phyloP scores from a whole-genome alignment of 805 yeast genomes.

The Ogataea sp. region DNA sequence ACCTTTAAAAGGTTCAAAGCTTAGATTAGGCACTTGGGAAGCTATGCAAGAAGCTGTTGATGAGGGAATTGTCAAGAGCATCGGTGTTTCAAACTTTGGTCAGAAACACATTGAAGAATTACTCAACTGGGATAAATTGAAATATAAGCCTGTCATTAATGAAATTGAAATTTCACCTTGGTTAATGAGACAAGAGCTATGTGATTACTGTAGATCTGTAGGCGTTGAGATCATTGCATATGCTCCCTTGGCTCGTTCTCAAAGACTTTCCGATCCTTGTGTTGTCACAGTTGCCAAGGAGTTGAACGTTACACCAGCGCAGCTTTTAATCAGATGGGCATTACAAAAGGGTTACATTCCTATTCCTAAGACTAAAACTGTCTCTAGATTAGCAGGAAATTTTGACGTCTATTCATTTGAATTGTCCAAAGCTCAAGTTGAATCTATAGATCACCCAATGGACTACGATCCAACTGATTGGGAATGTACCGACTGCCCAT shows the following conservation, averaged over 20 bases:
- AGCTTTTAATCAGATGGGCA: constrained; percentile 67
- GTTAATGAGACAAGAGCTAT: constrained; percentile 60
- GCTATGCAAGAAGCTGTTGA: constrained; percentile 71
- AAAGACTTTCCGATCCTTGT: constrained; percentile 45
- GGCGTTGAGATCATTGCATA: constrained; percentile 64
- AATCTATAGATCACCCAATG: constrained; percentile 36
- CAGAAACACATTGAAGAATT: constrained; percentile 51
- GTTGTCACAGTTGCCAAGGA: constrained; percentile 41
- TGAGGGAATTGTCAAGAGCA: constrained; percentile 48
- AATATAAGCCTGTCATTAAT: constrained; percentile 60
- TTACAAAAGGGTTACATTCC: constrained; percentile 64
- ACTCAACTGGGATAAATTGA: constrained; percentile 45
- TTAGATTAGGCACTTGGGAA: constrained; percentile 55
- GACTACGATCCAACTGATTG: constrained; percentile 70
- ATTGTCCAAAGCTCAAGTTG: constrained; percentile 32
- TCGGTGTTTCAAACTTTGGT: constrained; percentile 78
- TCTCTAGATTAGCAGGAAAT: constrained; percentile 45
- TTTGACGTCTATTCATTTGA: constrained; percentile 45
- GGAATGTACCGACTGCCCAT: constrained; percentile 30
- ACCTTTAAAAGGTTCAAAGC: constrained; percentile 40
- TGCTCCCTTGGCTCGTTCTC: constrained; percentile 66
- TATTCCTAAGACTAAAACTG: constrained; percentile 55
- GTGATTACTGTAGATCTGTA: constrained; percentile 47
- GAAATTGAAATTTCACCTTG: constrained; percentile 84
- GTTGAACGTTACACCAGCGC: constrained; percentile 45